These are phyloP conservation scores for Macaranga tanarius DNA, from an alignment of 441 rosid genomes.

Conservation along the genomic window DNA sequence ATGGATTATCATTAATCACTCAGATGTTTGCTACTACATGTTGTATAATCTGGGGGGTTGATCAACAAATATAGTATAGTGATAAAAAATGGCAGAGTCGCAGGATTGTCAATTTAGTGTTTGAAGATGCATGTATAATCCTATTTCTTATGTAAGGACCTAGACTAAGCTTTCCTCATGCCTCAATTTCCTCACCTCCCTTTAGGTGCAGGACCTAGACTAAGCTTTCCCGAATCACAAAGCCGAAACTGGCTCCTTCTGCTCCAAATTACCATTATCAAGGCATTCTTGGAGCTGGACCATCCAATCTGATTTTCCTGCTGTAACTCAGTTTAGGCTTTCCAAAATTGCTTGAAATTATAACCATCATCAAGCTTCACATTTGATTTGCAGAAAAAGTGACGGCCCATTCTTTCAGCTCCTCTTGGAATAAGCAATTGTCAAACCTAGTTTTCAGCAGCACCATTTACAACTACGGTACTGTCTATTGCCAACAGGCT, in stretches of 20 bases:
- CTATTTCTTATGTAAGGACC: background rate
- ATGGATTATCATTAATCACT: background rate
- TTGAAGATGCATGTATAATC: background rate
- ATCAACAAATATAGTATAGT: background rate
- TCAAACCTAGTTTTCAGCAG: background rate
- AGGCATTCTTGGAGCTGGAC: background rate
- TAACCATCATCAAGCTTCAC: background rate
- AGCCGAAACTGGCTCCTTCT: background rate
- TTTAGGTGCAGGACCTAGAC: background rate
- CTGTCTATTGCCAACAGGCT: background rate
- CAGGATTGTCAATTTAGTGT: too few species aligned
- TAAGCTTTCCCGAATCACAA: background rate
- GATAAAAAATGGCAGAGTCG: too few species aligned
- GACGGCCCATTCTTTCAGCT: too few species aligned
- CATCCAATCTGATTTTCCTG: background rate
- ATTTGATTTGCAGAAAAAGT: background rate
- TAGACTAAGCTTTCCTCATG: too few species aligned
- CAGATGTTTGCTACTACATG: background rate
- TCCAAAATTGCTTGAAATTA: background rate
- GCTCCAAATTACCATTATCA: background rate
- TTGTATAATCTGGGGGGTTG: background rate
- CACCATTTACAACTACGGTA: background rate
- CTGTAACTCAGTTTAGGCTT: background rate
- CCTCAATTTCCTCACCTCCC: background rate
- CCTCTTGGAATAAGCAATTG: too few species aligned